Percentiles rank a stretch among this genome's conserved stretches.
Conservation (phyloP, 2,329 filamentous ascomycete genomes). For the Sporothrix brunneoviolacea region DNA sequence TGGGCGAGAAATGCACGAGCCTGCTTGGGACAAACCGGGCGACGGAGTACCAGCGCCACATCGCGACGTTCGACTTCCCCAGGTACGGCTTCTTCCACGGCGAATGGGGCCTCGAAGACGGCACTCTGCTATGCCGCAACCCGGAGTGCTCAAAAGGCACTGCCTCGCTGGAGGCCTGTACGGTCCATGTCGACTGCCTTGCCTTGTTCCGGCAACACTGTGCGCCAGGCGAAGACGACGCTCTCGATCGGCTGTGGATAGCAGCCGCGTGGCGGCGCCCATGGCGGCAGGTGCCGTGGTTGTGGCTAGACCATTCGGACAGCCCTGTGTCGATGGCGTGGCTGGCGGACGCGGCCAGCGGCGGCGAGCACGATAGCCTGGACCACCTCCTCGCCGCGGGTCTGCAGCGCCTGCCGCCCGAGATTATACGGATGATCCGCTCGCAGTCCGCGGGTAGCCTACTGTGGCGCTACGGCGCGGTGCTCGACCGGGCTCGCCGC, state of each 20-base stretch:
- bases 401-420: background rate
- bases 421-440: conserved; percentile 1
- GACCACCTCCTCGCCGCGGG: background rate
- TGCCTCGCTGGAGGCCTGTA: conserved; percentile 1
- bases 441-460: background rate
- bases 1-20: background rate
- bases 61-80: background rate
- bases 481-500: background rate
- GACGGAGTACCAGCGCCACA: background rate
- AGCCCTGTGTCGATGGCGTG: background rate
- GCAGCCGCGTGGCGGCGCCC: background rate
- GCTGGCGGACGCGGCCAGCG: background rate
- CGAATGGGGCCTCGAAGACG: background rate
- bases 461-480: background rate
- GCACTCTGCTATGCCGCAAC: conserved; percentile 1
- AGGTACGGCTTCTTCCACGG: conserved; percentile 4
- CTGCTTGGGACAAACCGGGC: background rate
- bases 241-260: background rate
- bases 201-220: background rate
- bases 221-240: background rate
- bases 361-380: background rate
- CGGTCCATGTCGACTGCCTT: conserved; percentile 2
- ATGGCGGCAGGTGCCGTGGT: conserved; percentile 3
- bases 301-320: conserved; percentile 3
- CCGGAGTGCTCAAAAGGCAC: background rate